phyloP scores from a whole-genome alignment of 306 rosid species.

The Rosa persica region DNA sequence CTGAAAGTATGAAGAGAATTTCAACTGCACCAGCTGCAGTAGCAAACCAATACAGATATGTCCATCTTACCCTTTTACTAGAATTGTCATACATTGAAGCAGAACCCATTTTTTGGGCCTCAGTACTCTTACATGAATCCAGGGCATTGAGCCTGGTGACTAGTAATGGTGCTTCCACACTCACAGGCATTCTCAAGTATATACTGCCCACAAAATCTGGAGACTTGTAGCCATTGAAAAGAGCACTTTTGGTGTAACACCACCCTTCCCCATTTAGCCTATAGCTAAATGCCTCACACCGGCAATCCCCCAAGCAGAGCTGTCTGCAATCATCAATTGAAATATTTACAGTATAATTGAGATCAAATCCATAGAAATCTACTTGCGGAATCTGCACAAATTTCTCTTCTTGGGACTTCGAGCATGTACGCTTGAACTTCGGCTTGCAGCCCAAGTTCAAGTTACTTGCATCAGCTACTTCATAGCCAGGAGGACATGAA shows the following conservation, averaged over 20 bases:
- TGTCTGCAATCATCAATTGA: constrained; percentile 39
- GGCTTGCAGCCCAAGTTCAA: constrained; percentile 44
- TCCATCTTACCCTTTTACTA: not conserved
- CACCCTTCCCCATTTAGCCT: constrained; percentile 1
- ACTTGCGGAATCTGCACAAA: constrained; percentile 32
- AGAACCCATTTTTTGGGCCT: not conserved
- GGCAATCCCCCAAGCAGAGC: constrained; percentile 34
- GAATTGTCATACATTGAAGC: not conserved
- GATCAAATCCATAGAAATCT: constrained; percentile 58
- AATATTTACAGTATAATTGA: not conserved
- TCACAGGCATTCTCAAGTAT: constrained; percentile 35
- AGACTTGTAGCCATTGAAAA: constrained; percentile 40
- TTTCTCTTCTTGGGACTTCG: not conserved
- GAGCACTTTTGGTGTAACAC: constrained; percentile 40
- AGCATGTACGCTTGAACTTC: constrained; percentile 16
- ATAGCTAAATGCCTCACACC: constrained; percentile 51
- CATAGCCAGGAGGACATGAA: constrained; percentile 29
- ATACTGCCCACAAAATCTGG: constrained; percentile 34
- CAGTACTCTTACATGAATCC: not conserved
- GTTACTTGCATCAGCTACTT: constrained; percentile 11
- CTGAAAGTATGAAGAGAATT: constrained; percentile 1
- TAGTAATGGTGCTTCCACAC: constrained; percentile 1
- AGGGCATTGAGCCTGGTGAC: not conserved
- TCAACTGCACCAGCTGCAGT: constrained; percentile 17
- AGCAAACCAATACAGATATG: constrained; percentile 16